Percentiles rank a stretch among this genome's conserved stretches.
These are phyloP conservation scores for Trametes meyenii DNA, from an alignment of 768 basidiomycete genomes.

Conservation along the genomic window DNA sequence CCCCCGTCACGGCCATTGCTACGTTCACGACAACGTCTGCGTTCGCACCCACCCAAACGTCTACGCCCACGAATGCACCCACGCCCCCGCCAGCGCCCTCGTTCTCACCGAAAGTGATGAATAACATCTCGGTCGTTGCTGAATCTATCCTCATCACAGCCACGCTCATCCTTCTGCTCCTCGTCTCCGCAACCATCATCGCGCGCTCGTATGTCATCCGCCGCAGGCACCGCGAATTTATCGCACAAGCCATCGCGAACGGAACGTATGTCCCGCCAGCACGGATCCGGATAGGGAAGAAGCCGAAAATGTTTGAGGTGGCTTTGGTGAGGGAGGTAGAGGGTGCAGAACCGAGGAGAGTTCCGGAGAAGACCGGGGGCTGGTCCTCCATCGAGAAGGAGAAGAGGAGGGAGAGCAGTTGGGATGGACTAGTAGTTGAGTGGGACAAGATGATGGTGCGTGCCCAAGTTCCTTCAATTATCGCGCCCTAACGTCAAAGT, in stretches of 20 bases:
- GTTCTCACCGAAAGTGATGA: background rate
- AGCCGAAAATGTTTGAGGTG: conserved; percentile 53
- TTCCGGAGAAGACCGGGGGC: conserved; percentile 4
- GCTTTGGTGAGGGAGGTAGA: conserved; percentile 30
- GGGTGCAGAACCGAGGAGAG: background rate
- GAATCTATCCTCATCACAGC: conserved; percentile 41
- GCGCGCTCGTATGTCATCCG: conserved; percentile 66
- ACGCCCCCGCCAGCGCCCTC: background rate
- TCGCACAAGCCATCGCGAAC: conserved; percentile 66
- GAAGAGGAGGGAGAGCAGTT: conserved; percentile 12
- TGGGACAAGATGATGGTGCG: conserved; percentile 27
- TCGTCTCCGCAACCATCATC: conserved; percentile 69
- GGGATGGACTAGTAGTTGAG: conserved; percentile 9
- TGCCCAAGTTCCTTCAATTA: background rate
- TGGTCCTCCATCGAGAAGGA: conserved; percentile 10
- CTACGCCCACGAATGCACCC: conserved; percentile 2
- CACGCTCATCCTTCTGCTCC: conserved; percentile 67
- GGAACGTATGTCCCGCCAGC: conserved; percentile 57
- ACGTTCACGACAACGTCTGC: background rate
- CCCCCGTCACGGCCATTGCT: background rate
- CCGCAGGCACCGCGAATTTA: conserved; percentile 56
- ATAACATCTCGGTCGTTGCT: conserved; percentile 12
- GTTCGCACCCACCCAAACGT: background rate
- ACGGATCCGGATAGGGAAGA: conserved; percentile 41
- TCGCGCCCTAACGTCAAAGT: background rate